Evolutionary conservation across 2,329 filamentous ascomycete genomes (phyloP), one percentile per base, ranked within the genome.

Genomic region (Neoscytalidium dimidiatum): DNA sequence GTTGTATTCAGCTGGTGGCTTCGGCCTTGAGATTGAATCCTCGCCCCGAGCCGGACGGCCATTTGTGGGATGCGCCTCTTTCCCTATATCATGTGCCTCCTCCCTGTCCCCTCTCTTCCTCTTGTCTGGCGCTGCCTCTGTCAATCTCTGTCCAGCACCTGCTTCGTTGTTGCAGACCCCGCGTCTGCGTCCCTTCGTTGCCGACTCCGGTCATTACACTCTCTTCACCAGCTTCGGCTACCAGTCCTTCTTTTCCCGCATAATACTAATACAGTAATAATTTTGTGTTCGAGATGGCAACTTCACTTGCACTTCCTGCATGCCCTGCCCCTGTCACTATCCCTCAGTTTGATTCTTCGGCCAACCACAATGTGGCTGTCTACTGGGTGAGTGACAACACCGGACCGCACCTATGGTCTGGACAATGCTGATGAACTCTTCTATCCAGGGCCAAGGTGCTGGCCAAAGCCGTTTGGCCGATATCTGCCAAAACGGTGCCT

Each of bases 351-450:
- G 67, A 68, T 57, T 23, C 68, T 4, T 61, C 38, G 14, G 64
- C 68, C 33, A 71, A 71, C 49, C 69, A 64, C 57, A 90, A 90
- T 69, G 72, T 91, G 62, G 87, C 84, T 31, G 80, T 90, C 2
- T 91, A 91, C 74, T 91, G 88, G 88, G 89, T 87, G 73, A 79
- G 81, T 63, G 33, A 7, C 29, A 4, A 3, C 7, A 13, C 21
- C 23, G 14, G 14, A 17, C 4, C 21, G 11, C 43, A 28, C 8
- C 35, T 11, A 19, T 23, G 14, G 49, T n/a, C 28, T 19, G 17
- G 29, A 26, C 8, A 31, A 28, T 56, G 29, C 48, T 65, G n/a
- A 67, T 62, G 26, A 6, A 23, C 21, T 44, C 26, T 43, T 21
- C 7, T 31, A 57, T 35, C 21, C 56, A 82, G 80, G 85, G 85